These are phyloP conservation scores for Neurospora cerealis DNA, from an alignment of 495 filamentous ascomycete species.

Conservation along the genomic window DNA sequence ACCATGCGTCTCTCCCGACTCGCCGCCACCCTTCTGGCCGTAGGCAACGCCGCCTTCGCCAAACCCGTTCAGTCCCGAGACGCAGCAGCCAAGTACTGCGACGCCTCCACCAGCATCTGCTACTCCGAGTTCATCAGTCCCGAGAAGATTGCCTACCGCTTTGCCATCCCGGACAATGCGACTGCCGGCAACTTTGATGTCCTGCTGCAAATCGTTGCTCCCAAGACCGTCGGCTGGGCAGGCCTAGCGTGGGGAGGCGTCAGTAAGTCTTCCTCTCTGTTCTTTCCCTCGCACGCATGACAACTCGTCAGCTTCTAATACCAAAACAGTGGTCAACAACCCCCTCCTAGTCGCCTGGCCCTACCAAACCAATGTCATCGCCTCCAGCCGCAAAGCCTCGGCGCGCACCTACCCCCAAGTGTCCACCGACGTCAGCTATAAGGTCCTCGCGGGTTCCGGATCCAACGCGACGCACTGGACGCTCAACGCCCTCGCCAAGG, in stretches of 20 bases:
- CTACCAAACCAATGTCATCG: conserved; percentile 16
- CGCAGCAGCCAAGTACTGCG: conserved; percentile 20
- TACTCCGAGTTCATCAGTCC: conserved; percentile 26
- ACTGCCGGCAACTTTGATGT: conserved; percentile 23
- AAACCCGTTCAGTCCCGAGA: conserved; percentile 14
- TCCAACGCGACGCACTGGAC: conserved; percentile 31
- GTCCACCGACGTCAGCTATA: conserved; percentile 17
- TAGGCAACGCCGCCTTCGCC: conserved; percentile 9
- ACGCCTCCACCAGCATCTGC: conserved; percentile 22
- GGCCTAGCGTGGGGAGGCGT: conserved; percentile 28
- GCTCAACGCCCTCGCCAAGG: conserved; percentile 25
- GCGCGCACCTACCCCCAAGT: conserved; percentile 17
- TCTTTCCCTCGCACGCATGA: not conserved
- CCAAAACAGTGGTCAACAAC: conserved; percentile 23
- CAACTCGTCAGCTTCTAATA: not conserved
- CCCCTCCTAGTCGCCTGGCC: conserved; percentile 30
- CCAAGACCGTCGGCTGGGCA: conserved; percentile 29
- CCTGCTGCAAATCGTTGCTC: conserved; percentile 27
- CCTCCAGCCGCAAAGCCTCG: conserved; percentile 21
- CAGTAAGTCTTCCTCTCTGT: not conserved
- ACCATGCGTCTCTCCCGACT: conserved; percentile 24
- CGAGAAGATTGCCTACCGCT: conserved; percentile 22
- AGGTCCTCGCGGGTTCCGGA: conserved; percentile 13
- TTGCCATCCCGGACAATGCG: conserved; percentile 31
- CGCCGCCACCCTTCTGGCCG: conserved; percentile 13